Conservation (phyloP, 441 rosid genomes). For the Adansonia madagascariensis region DNA sequence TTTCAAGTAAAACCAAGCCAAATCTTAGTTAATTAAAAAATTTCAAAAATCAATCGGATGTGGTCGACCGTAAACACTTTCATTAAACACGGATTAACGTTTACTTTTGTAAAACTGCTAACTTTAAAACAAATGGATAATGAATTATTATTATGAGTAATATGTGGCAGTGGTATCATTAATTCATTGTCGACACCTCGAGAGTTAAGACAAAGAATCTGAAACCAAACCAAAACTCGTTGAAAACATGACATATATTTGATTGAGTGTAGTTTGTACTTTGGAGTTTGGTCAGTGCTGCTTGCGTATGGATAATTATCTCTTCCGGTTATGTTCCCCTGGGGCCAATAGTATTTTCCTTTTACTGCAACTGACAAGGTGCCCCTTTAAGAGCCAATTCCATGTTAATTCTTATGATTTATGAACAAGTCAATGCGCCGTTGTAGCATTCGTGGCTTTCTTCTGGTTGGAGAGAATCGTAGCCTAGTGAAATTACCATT, state of each 20-base stretch:
- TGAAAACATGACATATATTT: conserved; percentile 2
- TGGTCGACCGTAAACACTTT: too few relatives aligned
- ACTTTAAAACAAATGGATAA: too few relatives aligned
- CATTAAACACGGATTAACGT: too few relatives aligned
- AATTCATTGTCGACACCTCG: neutral
- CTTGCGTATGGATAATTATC: conserved; percentile 17
- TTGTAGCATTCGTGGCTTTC: neutral
- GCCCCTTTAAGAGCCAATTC: neutral
- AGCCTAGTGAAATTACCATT: neutral
- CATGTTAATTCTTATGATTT: neutral
- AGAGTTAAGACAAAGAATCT: neutral
- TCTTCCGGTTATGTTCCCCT: neutral
- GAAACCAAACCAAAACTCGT: neutral
- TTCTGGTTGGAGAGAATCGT: neutral
- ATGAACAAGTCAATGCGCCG: too few relatives aligned
- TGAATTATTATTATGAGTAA: too few relatives aligned
- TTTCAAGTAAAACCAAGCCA: too few relatives aligned
- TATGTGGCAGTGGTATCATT: neutral
- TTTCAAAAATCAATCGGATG: too few relatives aligned
- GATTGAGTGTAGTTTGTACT: neutral
- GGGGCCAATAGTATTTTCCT: neutral
- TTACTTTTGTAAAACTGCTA: too few relatives aligned
- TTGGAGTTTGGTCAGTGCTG: neutral
- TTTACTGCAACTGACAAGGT: neutral
- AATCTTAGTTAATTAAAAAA: too few relatives aligned